A percentile compares a stretch with the other conserved stretches of the same genome.
These are phyloP conservation scores for Cyberlindnera euphorbiiphila DNA, from an alignment of 805 yeast genomes.

Conservation along the genomic window DNA sequence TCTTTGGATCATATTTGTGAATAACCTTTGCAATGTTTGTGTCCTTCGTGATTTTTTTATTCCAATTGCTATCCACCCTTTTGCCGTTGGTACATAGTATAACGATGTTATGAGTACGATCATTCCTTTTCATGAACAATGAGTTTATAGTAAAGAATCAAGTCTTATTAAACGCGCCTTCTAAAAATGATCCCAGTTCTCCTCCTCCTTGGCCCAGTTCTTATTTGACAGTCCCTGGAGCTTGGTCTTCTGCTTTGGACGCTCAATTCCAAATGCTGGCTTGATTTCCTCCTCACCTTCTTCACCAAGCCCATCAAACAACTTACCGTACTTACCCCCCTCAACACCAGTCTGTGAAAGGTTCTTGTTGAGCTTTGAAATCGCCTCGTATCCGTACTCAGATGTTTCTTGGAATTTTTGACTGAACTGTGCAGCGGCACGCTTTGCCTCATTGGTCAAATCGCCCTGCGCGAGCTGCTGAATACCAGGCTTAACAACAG, in stretches of 20 bases:
- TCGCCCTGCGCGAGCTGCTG: constrained; percentile 79
- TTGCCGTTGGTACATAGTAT: too few relatives aligned
- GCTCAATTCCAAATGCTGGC: constrained; percentile 65
- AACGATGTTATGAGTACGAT: too few relatives aligned
- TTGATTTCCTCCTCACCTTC: constrained; percentile 36
- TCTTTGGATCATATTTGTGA: constrained; percentile 16
- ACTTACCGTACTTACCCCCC: constrained; percentile 41
- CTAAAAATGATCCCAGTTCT: constrained; percentile 67
- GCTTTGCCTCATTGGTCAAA: constrained; percentile 71
- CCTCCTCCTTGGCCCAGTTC: constrained; percentile 46
- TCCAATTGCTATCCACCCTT: neutral
- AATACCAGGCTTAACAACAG: constrained; percentile 88
- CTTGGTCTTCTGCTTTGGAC: constrained; percentile 56
- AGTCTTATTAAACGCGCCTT: too few relatives aligned
- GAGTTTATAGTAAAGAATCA: too few relatives aligned
- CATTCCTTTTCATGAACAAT: too few relatives aligned
- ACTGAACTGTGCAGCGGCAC: constrained; percentile 97
- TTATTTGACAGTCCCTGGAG: constrained; percentile 46
- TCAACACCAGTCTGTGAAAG: constrained; percentile 32
- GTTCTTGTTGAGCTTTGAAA: constrained; percentile 40
- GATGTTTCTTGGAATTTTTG: constrained; percentile 91
- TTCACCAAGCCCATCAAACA: constrained; percentile 55
- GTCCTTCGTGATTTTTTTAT: neutral
- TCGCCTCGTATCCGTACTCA: constrained; percentile 62
- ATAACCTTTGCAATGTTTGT: too few relatives aligned